A percentile compares a stretch with the other conserved stretches of the same genome.
Evolutionary conservation across 768 basidiomycete species (phyloP).

Genomic region (Macrolepiota dolichaula): DNA sequence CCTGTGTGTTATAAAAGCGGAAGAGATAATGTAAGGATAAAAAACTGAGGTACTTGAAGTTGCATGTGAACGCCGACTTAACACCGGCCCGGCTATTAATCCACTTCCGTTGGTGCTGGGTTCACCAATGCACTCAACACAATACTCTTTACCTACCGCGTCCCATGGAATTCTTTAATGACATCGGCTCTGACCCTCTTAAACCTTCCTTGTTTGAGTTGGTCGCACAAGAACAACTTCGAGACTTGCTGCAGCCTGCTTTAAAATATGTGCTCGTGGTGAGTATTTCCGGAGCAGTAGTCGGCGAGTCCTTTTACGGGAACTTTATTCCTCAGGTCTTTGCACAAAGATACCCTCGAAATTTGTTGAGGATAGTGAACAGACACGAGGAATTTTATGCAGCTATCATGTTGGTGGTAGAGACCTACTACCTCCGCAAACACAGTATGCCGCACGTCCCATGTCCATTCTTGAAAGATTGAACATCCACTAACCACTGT

Average conservation of each 20-base stretch:
- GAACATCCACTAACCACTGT: slow-evolving; percentile 5
- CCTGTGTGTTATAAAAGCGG: neutral
- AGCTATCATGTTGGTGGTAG: slow-evolving; percentile 81
- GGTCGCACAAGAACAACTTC: slow-evolving; percentile 89
- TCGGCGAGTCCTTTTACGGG: neutral
- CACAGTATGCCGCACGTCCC: slow-evolving; percentile 55
- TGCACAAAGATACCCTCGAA: slow-evolving; percentile 91
- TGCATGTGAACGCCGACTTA: slow-evolving; percentile 7
- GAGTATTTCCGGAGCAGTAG: neutral
- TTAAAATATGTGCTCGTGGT: slow-evolving; percentile 92
- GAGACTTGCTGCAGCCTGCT: slow-evolving; percentile 90
- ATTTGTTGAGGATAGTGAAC: slow-evolving; percentile 88
- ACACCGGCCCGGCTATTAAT: slow-evolving; percentile 10
- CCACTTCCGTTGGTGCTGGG: neutral
- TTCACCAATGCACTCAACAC: slow-evolving; percentile 3
- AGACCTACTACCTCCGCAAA: slow-evolving; percentile 84
- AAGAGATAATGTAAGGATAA: neutral
- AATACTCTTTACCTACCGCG: neutral
- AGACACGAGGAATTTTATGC: slow-evolving; percentile 97
- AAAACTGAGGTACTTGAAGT: neutral
- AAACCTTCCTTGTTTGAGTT: slow-evolving; percentile 89
- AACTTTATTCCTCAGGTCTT: slow-evolving; percentile 59
- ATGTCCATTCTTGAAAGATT: neutral
- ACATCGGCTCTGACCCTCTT: slow-evolving; percentile 65
- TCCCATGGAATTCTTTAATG: slow-evolving; percentile 80